Evolutionary conservation across 257 asterid species (phyloP).

Genomic region (Ajuga chamaepitys): DNA sequence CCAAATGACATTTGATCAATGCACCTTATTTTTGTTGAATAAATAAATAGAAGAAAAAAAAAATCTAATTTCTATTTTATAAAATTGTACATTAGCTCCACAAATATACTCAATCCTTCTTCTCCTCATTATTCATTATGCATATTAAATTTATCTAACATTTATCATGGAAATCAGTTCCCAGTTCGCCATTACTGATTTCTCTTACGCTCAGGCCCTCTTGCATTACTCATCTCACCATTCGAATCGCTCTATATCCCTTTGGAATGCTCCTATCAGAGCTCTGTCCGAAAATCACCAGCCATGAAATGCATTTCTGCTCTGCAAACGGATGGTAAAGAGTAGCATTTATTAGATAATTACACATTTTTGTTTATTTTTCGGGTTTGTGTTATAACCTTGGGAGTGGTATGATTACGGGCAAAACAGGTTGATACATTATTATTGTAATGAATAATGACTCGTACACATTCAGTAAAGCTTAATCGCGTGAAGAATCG

Average conservation of each 20-base stretch:
- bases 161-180: conserved; percentile 31
- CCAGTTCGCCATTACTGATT: conserved; percentile 17
- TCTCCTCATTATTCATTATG: no score
- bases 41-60: no score
- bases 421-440: conserved; percentile 49
- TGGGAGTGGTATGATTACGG: conserved; percentile 52
- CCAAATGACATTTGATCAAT: no score
- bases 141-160: no score
- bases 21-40: no score
- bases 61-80: no score
- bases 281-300: conserved; percentile 29
- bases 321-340: conserved; percentile 36
- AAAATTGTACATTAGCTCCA: no score
- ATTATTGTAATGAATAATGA: no score
- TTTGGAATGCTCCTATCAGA: conserved; percentile 40
- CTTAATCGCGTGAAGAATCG: no score
- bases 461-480: no score
- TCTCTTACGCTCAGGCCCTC: conserved; percentile 21
- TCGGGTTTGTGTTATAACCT: conserved; percentile 33
- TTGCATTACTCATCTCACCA: conserved; percentile 16
- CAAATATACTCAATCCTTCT: no score
- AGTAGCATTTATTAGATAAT: conserved; percentile 31
- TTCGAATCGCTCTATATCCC: conserved; percentile 10
- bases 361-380: conserved; percentile 48
- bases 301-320: conserved; percentile 22